These are phyloP conservation scores for Parafenestella ontariensis DNA, from an alignment of 2,329 filamentous ascomycete genomes.

Conservation along the genomic window DNA sequence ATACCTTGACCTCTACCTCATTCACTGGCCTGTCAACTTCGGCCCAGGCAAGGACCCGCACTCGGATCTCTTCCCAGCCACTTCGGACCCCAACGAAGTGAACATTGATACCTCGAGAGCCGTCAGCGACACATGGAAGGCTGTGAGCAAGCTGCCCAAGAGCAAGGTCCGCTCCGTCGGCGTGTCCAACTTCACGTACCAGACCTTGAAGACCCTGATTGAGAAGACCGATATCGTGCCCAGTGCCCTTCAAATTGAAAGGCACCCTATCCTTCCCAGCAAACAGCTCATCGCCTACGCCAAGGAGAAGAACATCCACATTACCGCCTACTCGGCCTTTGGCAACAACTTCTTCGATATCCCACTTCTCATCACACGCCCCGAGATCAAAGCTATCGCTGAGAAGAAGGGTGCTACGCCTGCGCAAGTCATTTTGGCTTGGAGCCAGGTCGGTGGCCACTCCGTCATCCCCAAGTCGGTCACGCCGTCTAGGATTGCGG, in stretches of 20 bases:
- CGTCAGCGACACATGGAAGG: constrained; percentile 44
- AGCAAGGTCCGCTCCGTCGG: constrained; percentile 44
- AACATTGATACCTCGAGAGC: constrained; percentile 40
- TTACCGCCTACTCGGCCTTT: constrained; percentile 53
- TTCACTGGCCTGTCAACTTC: constrained; percentile 87
- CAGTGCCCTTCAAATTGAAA: constrained; percentile 42
- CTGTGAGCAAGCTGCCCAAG: constrained; percentile 50
- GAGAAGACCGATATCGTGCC: constrained; percentile 51
- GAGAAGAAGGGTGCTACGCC: constrained; percentile 69
- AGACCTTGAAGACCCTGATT: constrained; percentile 61
- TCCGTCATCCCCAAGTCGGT: constrained; percentile 42
- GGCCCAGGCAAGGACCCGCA: constrained; percentile 59
- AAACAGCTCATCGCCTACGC: constrained; percentile 38
- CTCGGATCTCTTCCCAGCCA: constrained; percentile 36
- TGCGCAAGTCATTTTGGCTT: constrained; percentile 82
- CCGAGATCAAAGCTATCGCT: constrained; percentile 72
- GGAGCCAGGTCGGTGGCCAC: constrained; percentile 74
- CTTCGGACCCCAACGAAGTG: constrained; percentile 63
- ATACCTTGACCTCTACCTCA: constrained; percentile 89
- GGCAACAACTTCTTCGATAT: constrained; percentile 52
- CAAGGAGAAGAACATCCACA: constrained; percentile 43
- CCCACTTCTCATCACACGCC: constrained; percentile 70
- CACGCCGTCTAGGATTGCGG: constrained; percentile 32
- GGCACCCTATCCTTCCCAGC: constrained; percentile 39
- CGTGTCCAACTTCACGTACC: constrained; percentile 42